Percentiles rank a stretch among this genome's conserved stretches.
Evolutionary conservation across 768 basidiomycete species (phyloP).

Genomic region (Lentinula lateritia): DNA sequence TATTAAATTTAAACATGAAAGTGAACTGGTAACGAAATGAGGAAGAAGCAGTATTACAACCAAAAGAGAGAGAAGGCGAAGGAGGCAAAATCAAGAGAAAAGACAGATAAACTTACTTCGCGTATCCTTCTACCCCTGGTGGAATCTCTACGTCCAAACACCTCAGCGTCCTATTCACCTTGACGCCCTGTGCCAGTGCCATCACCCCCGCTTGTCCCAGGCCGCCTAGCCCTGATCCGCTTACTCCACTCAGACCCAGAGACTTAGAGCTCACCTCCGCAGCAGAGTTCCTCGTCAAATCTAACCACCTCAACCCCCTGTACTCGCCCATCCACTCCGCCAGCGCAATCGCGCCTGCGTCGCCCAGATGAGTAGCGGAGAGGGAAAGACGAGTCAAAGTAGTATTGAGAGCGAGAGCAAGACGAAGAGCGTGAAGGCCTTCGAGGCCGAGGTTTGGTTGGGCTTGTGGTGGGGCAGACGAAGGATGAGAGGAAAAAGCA

Average conservation of each 20-base stretch:
- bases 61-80: neutral
- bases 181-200: constrained; percentile 84
- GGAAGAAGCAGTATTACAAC: neutral
- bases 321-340: constrained; percentile 97
- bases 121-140: constrained; percentile 75
- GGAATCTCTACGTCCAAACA: constrained; percentile 94
- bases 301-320: constrained; percentile 81
- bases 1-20: no score
- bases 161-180: constrained; percentile 79
- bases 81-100: no score
- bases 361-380: constrained; percentile 73
- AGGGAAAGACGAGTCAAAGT: constrained; percentile 91
- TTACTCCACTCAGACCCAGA: constrained; percentile 1
- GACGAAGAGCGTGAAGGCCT: constrained; percentile 79
- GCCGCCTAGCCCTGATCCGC: neutral
- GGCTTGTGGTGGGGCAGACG: neutral
- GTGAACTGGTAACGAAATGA: no score
- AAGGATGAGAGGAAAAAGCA: neutral
- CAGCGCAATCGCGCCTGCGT: constrained; percentile 86
- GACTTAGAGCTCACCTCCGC: no score
- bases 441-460: neutral
- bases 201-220: constrained; percentile 89
- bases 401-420: constrained; percentile 88
- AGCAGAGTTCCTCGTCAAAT: constrained; percentile 71
- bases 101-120: constrained; percentile 35